Evolutionary conservation across 495 filamentous ascomycete species (phyloP), one percentile per base, ranked within the genome.

Genomic region (Penicillium diatomitis): DNA sequence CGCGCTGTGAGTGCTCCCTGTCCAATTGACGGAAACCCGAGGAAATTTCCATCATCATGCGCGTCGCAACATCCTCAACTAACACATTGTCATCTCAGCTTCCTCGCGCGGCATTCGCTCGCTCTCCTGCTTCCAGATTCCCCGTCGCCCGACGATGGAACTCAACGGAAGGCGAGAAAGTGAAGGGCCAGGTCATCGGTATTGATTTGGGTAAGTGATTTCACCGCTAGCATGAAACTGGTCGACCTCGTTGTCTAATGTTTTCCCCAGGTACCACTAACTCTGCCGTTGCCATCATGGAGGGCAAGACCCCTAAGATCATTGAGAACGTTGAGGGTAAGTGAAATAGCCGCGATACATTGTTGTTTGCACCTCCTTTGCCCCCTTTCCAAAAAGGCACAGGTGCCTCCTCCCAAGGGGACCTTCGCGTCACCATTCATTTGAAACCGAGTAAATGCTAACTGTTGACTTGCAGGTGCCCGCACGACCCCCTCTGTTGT

Each of bases 401-500:
- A 20, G 20, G 20, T 0, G 20, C 20, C 20, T 20, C 20, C 20
- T 1, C 20, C 20, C 2, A 20, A 20, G 2, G 20, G 20, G 20
- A 20, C 20, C 0, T 20, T 20, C 20, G 20, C 20, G 20, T 20
- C 2, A 20, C 2, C 20, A 20, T 20, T 20, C 20, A 20, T 20
- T 20, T 20, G 20, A 20, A 20, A 2, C 20, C 20, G 20, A 20
- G 20, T 20, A 20, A 20, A 20, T 20, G 20, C 20, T 20, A 20
- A 20, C 2, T 2, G 20, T 20, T 20, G 20, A 20, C 33, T 10
- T 27, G 59, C 49, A 91, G 90, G 92, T 82, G 85, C 88, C 49
- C 82, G 92, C 58, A 98, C 92, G 67, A 98, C 92, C 34, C 92
- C 92, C 36, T 98, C 92, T 11, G 90, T 96, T 32, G 91, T 98